phyloP scores from a whole-genome alignment of 768 basidiomycete genomes.

The Guyanaporus albipodus region DNA sequence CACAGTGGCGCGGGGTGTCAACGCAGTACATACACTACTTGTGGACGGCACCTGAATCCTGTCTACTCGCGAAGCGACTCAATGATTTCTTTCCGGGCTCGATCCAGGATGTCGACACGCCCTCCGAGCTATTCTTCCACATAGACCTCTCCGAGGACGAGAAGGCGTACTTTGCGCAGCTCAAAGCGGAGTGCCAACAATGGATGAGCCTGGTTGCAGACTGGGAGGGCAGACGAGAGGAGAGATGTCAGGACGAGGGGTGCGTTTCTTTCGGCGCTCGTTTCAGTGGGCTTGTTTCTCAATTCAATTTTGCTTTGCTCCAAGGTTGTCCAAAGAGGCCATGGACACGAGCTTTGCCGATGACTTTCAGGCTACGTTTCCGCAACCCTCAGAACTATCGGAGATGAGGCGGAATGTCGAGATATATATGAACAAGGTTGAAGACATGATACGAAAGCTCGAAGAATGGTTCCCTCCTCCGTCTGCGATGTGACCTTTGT shows the following conservation, averaged over 20 bases:
- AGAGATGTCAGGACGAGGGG: conserved; percentile 7
- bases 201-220: conserved; percentile 17
- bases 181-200: conserved; percentile 15
- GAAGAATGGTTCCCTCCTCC: conserved; percentile 23
- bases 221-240: conserved; percentile 21
- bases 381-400: conserved; percentile 9
- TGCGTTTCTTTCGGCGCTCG: no score
- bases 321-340: conserved; percentile 15
- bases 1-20: background rate
- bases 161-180: conserved; percentile 11
- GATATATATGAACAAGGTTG: conserved; percentile 25
- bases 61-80: conserved; percentile 15
- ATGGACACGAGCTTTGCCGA: conserved; percentile 7
- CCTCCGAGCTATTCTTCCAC: conserved; percentile 25
- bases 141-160: conserved; percentile 21
- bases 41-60: conserved; percentile 27
- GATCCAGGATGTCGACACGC: conserved; percentile 5
- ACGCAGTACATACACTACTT: conserved; percentile 28
- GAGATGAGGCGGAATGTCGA: conserved; percentile 17
- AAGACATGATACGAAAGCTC: conserved; percentile 24
- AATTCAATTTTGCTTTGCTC: background rate
- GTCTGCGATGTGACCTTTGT: background rate
- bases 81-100: conserved; percentile 30
- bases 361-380: conserved; percentile 27
- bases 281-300: no score